phyloP scores from a whole-genome alignment of 176 grass and related monocot genomes.

The Triticum turgidum region DNA sequence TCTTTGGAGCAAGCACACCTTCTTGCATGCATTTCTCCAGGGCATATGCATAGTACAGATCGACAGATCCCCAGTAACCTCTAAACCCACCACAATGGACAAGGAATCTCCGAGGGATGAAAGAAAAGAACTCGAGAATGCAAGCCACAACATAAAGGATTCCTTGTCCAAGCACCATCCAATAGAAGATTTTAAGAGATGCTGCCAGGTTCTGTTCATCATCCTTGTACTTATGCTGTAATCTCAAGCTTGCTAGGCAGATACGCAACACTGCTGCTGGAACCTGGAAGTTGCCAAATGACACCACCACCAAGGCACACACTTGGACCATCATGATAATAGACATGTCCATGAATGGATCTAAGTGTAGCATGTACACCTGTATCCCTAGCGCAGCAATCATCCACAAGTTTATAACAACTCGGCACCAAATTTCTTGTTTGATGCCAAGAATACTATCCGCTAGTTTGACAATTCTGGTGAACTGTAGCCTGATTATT shows the following conservation, averaged over 20 bases:
- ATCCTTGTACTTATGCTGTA: not conserved
- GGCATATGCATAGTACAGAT: constrained; percentile 15
- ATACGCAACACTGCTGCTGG: constrained; percentile 7
- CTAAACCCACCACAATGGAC: not conserved
- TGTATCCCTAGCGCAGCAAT: not conserved
- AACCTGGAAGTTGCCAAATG: constrained; percentile 14
- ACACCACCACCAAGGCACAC: not conserved
- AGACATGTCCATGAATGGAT: not conserved
- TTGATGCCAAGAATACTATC: not conserved
- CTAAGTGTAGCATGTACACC: not conserved
- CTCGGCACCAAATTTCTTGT: not conserved
- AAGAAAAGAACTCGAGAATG: not conserved
- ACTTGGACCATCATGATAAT: not conserved
- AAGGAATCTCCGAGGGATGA: constrained; percentile 4
- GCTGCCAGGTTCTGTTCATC: not conserved
- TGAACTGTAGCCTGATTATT: not conserved
- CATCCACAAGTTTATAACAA: not conserved
- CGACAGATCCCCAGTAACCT: constrained; percentile 6
- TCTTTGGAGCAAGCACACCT: not conserved
- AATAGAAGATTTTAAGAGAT: not conserved
- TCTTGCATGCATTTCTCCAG: not conserved
- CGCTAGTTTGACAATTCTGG: not conserved
- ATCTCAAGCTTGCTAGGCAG: not conserved
- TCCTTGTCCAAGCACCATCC: constrained; percentile 22
- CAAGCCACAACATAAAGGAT: not conserved